These are phyloP conservation scores for Brassica napus DNA, from an alignment of 345 rosid species.

Conservation along the genomic window Da-Ae NC_063449.1:43396001-43396500, in stretches of 20 bases:
- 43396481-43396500: conserved; percentile 31
- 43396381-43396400: neutral
- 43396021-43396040: neutral
- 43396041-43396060: accelerated
- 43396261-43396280: neutral
- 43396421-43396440: conserved; percentile 10
- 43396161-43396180: neutral
- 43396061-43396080: neutral
- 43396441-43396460: conserved; percentile 15
- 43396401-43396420: neutral
- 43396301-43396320: conserved; percentile 39
- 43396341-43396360: conserved; percentile 45
- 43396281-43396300: conserved; percentile 22
- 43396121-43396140: neutral
- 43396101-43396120: neutral
- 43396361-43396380: conserved; percentile 41
- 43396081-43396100: neutral
- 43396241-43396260: neutral
- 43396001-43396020: conserved; percentile 12
- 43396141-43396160: conserved; percentile 3
- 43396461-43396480: neutral
- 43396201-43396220: neutral
- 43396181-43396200: neutral
- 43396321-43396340: conserved; percentile 32
- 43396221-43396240: neutral